Evolutionary conservation across 108 stramenopile species (phyloP).

Genomic region (Aurantiochytrium sp.): DNA sequence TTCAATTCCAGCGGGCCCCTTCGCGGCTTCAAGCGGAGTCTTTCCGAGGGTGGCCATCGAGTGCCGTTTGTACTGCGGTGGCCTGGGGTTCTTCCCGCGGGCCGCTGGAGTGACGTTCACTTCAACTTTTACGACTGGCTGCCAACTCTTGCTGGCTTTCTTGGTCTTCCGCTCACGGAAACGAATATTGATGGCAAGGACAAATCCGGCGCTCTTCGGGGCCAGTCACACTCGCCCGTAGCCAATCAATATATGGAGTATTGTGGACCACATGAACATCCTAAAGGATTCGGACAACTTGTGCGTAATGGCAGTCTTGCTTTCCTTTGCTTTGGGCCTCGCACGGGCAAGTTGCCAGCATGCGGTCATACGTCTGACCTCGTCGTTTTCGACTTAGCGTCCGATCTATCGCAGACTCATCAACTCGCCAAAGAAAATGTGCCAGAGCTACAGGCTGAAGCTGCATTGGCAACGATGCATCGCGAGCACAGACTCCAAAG

Average conservation of each 20-base stretch:
- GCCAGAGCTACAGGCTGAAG: too few relatives aligned
- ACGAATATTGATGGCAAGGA: neutral
- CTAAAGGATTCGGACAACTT: neutral
- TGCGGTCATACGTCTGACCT: too few relatives aligned
- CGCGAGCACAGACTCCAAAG: too few relatives aligned
- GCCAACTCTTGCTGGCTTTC: neutral
- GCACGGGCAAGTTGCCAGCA: too few relatives aligned
- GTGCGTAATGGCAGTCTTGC: neutral
- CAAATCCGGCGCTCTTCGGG: neutral
- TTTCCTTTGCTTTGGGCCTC: neutral
- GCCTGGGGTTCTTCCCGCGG: neutral
- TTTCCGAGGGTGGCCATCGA: slow-evolving; percentile 20
- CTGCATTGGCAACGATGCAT: too few relatives aligned
- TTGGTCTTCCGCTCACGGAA: neutral
- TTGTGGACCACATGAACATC: neutral
- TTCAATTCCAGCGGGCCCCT: slow-evolving; percentile 13
- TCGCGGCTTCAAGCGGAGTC: slow-evolving; percentile 8
- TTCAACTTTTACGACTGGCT: neutral
- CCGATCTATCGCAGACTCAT: too few relatives aligned
- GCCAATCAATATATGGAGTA: neutral
- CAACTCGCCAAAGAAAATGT: too few relatives aligned
- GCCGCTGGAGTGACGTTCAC: neutral
- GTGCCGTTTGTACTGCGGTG: neutral
- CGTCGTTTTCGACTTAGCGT: too few relatives aligned
- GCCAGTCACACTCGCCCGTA: neutral